Evolutionary conservation across 1,284 basidiomycete genomes (phyloP), one percentile per base, ranked within the genome.

Genomic region (Peniophora sp.): DNA sequence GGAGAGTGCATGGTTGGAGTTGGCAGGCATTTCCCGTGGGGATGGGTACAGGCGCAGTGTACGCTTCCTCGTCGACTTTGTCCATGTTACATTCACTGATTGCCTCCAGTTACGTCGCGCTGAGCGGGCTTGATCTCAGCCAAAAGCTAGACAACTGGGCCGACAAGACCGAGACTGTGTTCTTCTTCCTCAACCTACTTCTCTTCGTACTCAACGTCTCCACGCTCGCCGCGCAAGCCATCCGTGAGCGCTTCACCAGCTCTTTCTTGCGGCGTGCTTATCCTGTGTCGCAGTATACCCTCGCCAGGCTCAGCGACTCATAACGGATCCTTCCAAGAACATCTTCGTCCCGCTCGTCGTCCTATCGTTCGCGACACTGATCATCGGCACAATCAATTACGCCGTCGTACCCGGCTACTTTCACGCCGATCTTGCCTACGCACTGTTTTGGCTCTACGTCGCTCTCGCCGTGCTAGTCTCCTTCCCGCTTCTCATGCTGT

Each of bases 11-110:
- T 20, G 44, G 44, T 16, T 45, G 44, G 44, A 23, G n/a, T 16
- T 45, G 44, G 44, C 44, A 45, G 22, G 44, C 44, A 3, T 77
- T 75, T 57, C 73, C 74, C 0, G 69, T 77, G 38, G 73, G 74
- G 25, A 74, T 75, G 72, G 73, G 73, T 25, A 75, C 74, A 9
- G 71, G 73, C 48, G 72, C 74, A 10, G 74, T 75, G 50, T 74
- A 75, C 58, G 68, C 75, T 20, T 69, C 71, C n/a, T n/a, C n/a
- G n/a, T n/a, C n/a, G n/a, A n/a, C n/a, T n/a, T n/a, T n/a, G n/a
- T n/a, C n/a, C n/a, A 32, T 41, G 38, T 41, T 41, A n/a, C n/a
- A n/a, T n/a, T n/a, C n/a, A n/a, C n/a, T n/a, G n/a, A n/a, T n/a
- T n/a, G n/a, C n/a, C n/a, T 20, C n/a, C n/a, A 41, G n/a, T n/a